Evolutionary conservation across 192 early-diverging fungal genomes (phyloP).

Genomic region (Backusella luteola): DNA sequence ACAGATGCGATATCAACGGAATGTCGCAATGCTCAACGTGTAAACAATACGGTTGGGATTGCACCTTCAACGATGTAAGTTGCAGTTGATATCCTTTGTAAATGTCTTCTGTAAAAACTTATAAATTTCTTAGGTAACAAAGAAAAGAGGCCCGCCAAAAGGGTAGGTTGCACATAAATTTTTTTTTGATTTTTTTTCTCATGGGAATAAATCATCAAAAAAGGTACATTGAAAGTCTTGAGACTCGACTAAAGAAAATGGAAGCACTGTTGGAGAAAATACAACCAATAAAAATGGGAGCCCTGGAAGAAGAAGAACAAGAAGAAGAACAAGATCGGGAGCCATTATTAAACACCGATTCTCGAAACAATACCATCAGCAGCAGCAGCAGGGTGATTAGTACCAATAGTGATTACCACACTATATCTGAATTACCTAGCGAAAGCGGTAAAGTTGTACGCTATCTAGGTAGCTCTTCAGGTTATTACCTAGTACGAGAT

Average conservation of each 20-base stretch:
- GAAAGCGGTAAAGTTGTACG: conserved; percentile 21
- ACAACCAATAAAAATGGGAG: background rate
- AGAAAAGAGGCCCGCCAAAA: conserved; percentile 36
- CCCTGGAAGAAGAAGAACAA: background rate
- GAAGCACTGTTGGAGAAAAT: conserved; percentile 26
- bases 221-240: conserved; percentile 36
- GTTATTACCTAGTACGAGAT: conserved; percentile 28
- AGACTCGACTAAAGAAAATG: conserved; percentile 25
- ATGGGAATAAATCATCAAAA: background rate
- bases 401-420: background rate
- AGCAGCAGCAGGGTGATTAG: background rate
- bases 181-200: conserved; percentile 12
- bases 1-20: conserved; percentile 27
- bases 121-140: conserved; percentile 10
- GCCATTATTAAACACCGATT: background rate
- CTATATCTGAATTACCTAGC: background rate
- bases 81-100: background rate
- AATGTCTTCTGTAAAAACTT: background rate
- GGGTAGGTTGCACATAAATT: conserved; percentile 21
- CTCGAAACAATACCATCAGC: background rate
- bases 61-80: conserved; percentile 36
- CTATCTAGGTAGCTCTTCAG: conserved; percentile 33
- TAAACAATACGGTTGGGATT: conserved; percentile 31
- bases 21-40: conserved; percentile 23
- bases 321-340: background rate